A percentile compares a stretch with the other conserved stretches of the same genome.
phyloP scores from a whole-genome alignment of 768 basidiomycete species.

The Hemileccinum rubropunctum region DNA sequence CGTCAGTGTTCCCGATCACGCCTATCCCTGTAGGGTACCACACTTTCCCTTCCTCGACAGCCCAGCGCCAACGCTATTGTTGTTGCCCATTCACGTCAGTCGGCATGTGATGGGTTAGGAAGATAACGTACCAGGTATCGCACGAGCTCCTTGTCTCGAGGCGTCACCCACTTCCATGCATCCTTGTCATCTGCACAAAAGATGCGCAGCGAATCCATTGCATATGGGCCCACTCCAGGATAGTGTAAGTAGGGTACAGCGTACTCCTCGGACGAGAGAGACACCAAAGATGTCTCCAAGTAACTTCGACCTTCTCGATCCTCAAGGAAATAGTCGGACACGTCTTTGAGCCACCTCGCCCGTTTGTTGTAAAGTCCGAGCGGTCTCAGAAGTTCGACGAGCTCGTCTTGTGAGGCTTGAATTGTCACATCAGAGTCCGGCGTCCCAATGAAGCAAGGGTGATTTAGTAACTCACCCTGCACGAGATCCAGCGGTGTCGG shows the following conservation, averaged over 20 bases:
- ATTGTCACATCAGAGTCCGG: background rate
- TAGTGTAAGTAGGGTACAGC: slow-evolving; percentile 52
- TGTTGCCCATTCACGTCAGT: background rate
- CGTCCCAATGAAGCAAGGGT: background rate
- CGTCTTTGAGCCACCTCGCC: slow-evolving; percentile 49
- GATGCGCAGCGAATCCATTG: slow-evolving; percentile 74
- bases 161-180: slow-evolving; percentile 63
- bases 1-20: slow-evolving; percentile 35
- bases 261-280: background rate
- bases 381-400: slow-evolving; percentile 45
- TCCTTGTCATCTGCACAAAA: slow-evolving; percentile 43
- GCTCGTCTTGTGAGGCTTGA: slow-evolving; percentile 42
- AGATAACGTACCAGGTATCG: slow-evolving; percentile 56
- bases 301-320: slow-evolving; percentile 34
- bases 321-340: slow-evolving; percentile 51
- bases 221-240: slow-evolving; percentile 67
- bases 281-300: background rate
- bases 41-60: slow-evolving; percentile 46
- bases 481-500: slow-evolving; percentile 54
- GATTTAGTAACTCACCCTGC: slow-evolving; percentile 40
- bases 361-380: slow-evolving; percentile 63
- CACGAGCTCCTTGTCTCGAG: slow-evolving; percentile 67
- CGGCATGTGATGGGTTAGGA: background rate
- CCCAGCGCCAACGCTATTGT: slow-evolving; percentile 72
- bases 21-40: slow-evolving; percentile 48